Percentiles rank a stretch among this genome's conserved stretches.
Conservation (phyloP, 2,329 filamentous ascomycete species). For the Fusarium falciforme region DNA sequence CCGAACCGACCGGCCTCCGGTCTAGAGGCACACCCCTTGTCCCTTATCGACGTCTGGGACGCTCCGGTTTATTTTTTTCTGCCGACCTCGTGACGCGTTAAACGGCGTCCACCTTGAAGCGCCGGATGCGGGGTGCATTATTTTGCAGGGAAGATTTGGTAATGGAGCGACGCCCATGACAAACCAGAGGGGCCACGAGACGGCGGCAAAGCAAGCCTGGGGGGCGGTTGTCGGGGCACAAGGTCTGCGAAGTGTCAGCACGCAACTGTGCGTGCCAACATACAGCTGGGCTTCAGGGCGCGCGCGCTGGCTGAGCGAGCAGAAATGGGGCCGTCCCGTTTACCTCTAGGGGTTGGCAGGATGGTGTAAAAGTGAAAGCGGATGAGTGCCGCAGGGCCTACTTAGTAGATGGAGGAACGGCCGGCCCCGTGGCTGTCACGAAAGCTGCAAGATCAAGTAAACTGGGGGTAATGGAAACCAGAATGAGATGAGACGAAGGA, state of each 20-base stretch:
- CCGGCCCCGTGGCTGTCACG: conserved; percentile 42
- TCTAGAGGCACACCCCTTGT: conserved; percentile 26
- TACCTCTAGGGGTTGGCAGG: conserved; percentile 31
- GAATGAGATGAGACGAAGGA: conserved; percentile 16
- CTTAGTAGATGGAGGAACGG: conserved; percentile 15
- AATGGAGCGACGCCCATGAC: conserved; percentile 41
- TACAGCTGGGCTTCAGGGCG: not conserved
- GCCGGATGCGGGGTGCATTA: conserved; percentile 45
- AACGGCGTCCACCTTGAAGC: conserved; percentile 35
- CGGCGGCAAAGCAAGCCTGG: conserved; percentile 23
- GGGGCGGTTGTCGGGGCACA: conserved; percentile 25
- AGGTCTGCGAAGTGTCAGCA: conserved; percentile 18
- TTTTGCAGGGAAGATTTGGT: conserved; percentile 39
- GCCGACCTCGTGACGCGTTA: conserved; percentile 43
- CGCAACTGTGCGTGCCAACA: conserved; percentile 22
- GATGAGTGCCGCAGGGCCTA: conserved; percentile 28
- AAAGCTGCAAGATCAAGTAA: conserved; percentile 53
- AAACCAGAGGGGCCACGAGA: conserved; percentile 44
- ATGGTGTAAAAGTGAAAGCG: conserved; percentile 24
- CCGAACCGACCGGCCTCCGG: conserved; percentile 1
- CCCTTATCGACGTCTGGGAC: not conserved
- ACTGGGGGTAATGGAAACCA: conserved; percentile 49
- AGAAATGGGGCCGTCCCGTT: conserved; percentile 24
- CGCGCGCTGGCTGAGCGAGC: conserved; percentile 20
- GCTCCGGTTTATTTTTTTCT: conserved; percentile 35